Evolutionary conservation across 306 rosid species (phyloP).

Genomic region (Herpetospermum pedunculosum): DNA sequence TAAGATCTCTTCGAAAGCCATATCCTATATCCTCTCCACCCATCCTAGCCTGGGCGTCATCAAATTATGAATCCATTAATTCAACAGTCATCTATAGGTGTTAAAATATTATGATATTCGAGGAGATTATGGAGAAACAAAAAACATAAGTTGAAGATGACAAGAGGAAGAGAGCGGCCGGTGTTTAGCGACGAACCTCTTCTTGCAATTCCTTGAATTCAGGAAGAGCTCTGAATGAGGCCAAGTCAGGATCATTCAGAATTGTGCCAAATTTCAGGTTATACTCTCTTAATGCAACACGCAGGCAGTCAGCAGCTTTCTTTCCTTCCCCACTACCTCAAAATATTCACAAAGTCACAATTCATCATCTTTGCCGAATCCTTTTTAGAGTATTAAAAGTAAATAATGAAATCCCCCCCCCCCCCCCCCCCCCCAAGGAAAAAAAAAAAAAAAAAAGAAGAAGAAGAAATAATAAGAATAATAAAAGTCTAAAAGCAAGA

Average conservation of each 20-base stretch:
- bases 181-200: constrained; percentile 49
- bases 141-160: background rate
- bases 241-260: constrained; percentile 95
- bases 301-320: constrained; percentile 84
- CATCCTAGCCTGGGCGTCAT: constrained; percentile 59
- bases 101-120: background rate
- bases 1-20: constrained; percentile 90
- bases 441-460: too few relatives aligned
- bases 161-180: background rate
- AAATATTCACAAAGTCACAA: constrained; percentile 25
- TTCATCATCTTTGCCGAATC: constrained; percentile 11
- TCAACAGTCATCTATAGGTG: background rate
- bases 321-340: constrained; percentile 89
- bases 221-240: constrained; percentile 90
- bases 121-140: background rate
- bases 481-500: background rate
- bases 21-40: constrained; percentile 97
- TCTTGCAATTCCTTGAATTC: constrained; percentile 89
- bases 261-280: constrained; percentile 84
- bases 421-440: too few relatives aligned
- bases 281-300: constrained; percentile 77
- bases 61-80: background rate
- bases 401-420: background rate
- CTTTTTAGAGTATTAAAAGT: background rate
- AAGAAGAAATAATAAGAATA: too few relatives aligned